Evolutionary conservation across 2,329 filamentous ascomycete genomes (phyloP), one percentile per base, ranked within the genome.

Genomic region (Paracoccidioides lutzii): DNA sequence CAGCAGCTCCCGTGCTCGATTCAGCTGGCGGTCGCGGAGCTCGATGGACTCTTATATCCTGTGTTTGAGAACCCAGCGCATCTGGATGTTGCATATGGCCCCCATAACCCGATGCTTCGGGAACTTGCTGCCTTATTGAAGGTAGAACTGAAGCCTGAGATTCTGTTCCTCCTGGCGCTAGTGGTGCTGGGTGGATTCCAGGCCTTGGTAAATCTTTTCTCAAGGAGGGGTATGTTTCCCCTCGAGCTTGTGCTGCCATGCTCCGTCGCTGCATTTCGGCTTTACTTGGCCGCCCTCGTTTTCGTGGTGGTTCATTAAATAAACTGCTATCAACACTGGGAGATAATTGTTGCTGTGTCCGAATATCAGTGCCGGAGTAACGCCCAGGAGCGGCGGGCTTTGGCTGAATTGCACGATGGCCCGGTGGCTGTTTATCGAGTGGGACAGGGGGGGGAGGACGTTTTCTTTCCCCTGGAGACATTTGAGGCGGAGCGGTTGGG

Each of bases 261-360:
- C 64, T 70, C 38, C 71, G 70, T 50, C 69, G 66, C 58, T 72
- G 70, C 3, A 67, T 64, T 57, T 74, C 71, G 38, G 64, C 65
- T 63, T 74, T 74, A 58, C 65, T 74, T 57, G 71, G 71, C 14
- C 71, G 68, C n/a, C 71, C 71, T 55, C 72, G 65, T 67, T 73
- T 73, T 46, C 69, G 65, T 54, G 66, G 69, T 38, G 67, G 69
- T 52, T 72, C 69, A 41, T 65, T 64, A 40, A 41, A 42, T 14
- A 32, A 45, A 56, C 57, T 5, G 61, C 42, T 32, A 55, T 71
- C 70, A 10, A 66, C 57, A 30, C 65, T 59, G 14, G 69, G 70
- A 28, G 71, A 71, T 32, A 71, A 60, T 46, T 67, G 66, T 22
- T 65, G 64, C 0, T 68, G 66, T 12, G 65, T 62, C 12, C 65